Conservation (phyloP, 164 flowering plant species). For the Magnolia changhungtana region DNA sequence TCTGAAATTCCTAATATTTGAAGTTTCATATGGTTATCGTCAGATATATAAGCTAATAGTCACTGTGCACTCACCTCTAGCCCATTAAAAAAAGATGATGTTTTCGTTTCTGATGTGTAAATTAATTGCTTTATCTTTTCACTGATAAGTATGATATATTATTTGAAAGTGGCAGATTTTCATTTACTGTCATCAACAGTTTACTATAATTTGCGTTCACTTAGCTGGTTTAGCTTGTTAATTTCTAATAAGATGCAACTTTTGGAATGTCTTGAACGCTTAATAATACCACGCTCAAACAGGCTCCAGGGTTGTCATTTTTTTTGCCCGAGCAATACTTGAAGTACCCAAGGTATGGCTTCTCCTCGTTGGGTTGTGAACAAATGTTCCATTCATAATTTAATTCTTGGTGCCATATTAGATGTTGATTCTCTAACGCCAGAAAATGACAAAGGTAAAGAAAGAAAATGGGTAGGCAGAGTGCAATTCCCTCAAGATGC, state of each 20-base stretch:
- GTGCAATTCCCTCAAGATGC: no score
- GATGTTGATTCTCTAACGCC: background rate
- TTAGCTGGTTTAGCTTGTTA: background rate
- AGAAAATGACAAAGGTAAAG: background rate
- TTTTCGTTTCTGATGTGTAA: background rate
- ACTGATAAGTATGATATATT: background rate
- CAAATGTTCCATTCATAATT: background rate
- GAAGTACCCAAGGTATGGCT: slow-evolving; percentile 69
- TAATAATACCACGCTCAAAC: slow-evolving; percentile 21
- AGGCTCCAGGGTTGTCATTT: slow-evolving; percentile 97
- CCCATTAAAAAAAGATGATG: background rate
- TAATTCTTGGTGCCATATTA: background rate
- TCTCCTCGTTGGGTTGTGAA: slow-evolving; percentile 2
- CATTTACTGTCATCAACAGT: background rate
- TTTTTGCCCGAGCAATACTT: slow-evolving; percentile 79
- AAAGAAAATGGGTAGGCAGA: no score
- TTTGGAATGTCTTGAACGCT: slow-evolving; percentile 8
- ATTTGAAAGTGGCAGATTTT: background rate
- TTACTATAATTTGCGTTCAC: background rate
- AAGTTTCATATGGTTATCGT: no score
- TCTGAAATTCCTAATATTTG: no score
- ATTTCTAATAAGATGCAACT: slow-evolving; percentile 7
- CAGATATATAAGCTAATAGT: no score
- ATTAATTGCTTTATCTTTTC: background rate
- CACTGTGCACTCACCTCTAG: no score